Conservation (phyloP, 805 yeast species). For the Candida orba region DNA sequence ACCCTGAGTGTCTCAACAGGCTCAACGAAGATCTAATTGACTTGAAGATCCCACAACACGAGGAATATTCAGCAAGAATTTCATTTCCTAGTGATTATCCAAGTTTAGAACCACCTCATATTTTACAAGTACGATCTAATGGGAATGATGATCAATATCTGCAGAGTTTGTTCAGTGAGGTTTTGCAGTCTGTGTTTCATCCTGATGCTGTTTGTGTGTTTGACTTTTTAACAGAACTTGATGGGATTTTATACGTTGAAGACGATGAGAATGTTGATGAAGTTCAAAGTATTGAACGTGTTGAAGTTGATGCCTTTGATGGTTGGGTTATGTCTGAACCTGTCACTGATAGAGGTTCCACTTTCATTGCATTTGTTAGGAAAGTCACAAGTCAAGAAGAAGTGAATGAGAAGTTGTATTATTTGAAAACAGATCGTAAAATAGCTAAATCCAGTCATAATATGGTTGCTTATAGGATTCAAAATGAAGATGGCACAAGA, state of each 20-base stretch:
- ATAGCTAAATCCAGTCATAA: constrained; percentile 66
- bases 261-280: constrained; percentile 12
- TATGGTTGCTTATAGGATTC: constrained; percentile 83
- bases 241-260: constrained; percentile 38
- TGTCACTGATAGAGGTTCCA: constrained; percentile 74
- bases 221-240: constrained; percentile 67
- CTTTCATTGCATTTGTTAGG: constrained; percentile 72
- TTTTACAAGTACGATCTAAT: constrained; percentile 46
- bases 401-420: constrained; percentile 45
- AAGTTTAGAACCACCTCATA: constrained; percentile 44
- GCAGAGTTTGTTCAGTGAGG: constrained; percentile 39
- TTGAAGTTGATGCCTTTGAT: constrained; percentile 39
- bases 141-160: constrained; percentile 38
- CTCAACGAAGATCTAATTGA: constrained; percentile 33
- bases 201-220: constrained; percentile 71
- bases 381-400: constrained; percentile 59
- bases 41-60: constrained; percentile 55
- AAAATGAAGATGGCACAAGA: constrained; percentile 40
- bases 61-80: constrained; percentile 51
- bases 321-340: constrained; percentile 80
- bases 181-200: constrained; percentile 44
- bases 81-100: constrained; percentile 75
- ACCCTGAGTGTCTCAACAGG: constrained; percentile 50
- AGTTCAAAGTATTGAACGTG: constrained; percentile 4
- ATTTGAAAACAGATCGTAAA: constrained; percentile 56